Base-by-base conservation (phyloP, 805 yeast genomes). In the Starmerella bombi region DNA sequence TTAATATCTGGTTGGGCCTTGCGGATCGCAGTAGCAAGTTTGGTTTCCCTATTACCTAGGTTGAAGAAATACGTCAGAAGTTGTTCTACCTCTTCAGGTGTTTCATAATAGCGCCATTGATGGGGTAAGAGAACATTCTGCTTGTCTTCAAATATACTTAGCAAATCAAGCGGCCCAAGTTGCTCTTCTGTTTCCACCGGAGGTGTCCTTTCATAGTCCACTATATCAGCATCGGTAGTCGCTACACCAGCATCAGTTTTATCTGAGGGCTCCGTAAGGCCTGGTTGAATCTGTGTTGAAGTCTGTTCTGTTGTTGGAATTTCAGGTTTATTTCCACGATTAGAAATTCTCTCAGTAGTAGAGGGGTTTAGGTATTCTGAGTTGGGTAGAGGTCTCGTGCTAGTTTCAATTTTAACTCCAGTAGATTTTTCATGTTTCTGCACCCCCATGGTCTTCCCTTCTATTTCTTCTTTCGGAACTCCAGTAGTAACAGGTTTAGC, bases 101-200 rank as follows among this genome's bases (percentile, higher is more conserved):
- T 42, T 2, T 50, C 52, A 37, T 51, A 51, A 43, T 30, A 51
- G 18, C 55, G 40, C 56, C 56, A 52, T 27, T 52, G 41, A 20
- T 45, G 21, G 16, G 52, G 44, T 21, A 40, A 27, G 21, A 37
- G 18, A 15, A n/a, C n/a, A 45, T 32, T 21, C n/a, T 20, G 3
- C 2, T 36, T 36, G 28, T 45, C 42, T 36, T 50, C 49, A 21
- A 43, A 38, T 9, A 30, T 14, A 16, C 32, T 28, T 37, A 42
- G 43, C 23, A 49, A 21, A 12, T 43, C 53, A 17, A 30, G 28
- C 5, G 46, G 42, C 15, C 43, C 35, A 20, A 41, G 25, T 4
- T 25, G 5, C 17, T 19, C 35, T 9, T 25, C 20, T n/a, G 10
- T 9, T 9, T 18, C 30, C 7, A 17, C 21, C 17, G 20, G 20